Base-by-base conservation (phyloP, 805 yeast species). In the Lachancea meyersii region DNA sequence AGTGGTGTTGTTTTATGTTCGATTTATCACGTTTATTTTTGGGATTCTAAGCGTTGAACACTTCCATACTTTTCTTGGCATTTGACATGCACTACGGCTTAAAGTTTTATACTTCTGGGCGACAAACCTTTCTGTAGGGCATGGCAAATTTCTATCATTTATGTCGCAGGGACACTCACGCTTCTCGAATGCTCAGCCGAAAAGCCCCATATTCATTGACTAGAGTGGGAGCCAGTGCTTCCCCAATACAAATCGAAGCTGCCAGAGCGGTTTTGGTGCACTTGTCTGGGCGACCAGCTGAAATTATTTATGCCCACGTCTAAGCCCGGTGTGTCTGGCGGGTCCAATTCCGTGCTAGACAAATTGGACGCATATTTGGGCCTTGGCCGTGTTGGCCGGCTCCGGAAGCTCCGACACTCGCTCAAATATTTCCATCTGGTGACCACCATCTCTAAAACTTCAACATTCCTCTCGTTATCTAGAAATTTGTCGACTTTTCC, bases 401-500 rank as follows among this genome's bases (percentile, higher is more conserved):
- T 5, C 4, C 5, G 18, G 14, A 30, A 30, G 3, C 19, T 16
- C 4, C 17, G 19, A 30, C 24, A 31, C 22, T 37, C 38, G n/a
- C 44, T 32, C n/a, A 49, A 47, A 33, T 49, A 68, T 38, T 54
- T 64, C 68, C 66, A 67, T 30, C 69, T 59, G 8, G 57, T 51
- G 2, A 58, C 58, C 31, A 67, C 53, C 70, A 67, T 67, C 38
- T 59, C 55, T 28, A 68, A 44, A 3, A 61, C 58, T 20, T 60
- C 68, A 8, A 65, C 50, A 18, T 57, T 55, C 27, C 58, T 58
- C 44, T 64, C 60, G 39, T 57, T 55, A 14, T 54, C 55, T 36
- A 68, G 36, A 36, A 57, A 58, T 45, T 72, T 73, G 35, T 76
- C 76, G 27, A 83, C 74, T 48, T 74, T 77, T 51, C 77, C 79